Base-by-base conservation (phyloP, 139 green algal species). In the Pedinophyceae sp. region DNA sequence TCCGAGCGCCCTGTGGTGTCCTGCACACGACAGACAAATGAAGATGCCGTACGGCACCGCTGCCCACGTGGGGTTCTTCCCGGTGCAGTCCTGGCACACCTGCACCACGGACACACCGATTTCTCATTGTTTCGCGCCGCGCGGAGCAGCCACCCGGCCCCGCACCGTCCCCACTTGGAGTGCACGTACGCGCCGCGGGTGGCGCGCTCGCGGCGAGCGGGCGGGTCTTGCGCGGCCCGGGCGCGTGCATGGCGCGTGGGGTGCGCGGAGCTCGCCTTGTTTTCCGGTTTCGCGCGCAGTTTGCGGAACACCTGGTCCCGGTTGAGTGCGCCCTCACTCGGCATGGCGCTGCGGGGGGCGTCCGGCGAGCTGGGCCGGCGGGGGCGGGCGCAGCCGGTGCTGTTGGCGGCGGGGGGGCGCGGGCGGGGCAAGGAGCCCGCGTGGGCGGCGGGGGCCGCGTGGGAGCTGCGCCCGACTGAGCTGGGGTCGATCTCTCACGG, bases 81-180 rank as follows among this genome's bases (percentile, higher is more conserved):
- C 76, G 4, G 86, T 80, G 65, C 91, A 99, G 56, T 99, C 91
- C 54, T 97, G 96, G 71, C 91, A 97, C 3, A 86, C 69, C 75
- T 89, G 69, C 54, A 46, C 25, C 1, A 23, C 24, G 25, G 27
- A 23, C 6, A 52, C 15, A 38, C 6, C 1, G 19, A 30, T 62
- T n/a, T n/a, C n/a, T n/a, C n/a, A n/a, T 26, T 60, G 17, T 22
- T 50, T 52, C 23, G 20, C 22, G 26, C 26, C 27, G 30, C 27
- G 6, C 27, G 24, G 16, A 20, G 26, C 50, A 25, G 24, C 24
- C 50, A 56, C 4, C 5, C 4, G 22, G 2, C 26, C 20, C 19
- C 41, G 38, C 47, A 85, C 10, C 34, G 34, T 13, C 10, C 34
- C 34, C n/a, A n/a, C n/a, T n/a, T n/a, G n/a, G n/a, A n/a, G n/a